Evolutionary conservation across 306 rosid species (phyloP).

Genomic region (Purshia tridentata): DNA sequence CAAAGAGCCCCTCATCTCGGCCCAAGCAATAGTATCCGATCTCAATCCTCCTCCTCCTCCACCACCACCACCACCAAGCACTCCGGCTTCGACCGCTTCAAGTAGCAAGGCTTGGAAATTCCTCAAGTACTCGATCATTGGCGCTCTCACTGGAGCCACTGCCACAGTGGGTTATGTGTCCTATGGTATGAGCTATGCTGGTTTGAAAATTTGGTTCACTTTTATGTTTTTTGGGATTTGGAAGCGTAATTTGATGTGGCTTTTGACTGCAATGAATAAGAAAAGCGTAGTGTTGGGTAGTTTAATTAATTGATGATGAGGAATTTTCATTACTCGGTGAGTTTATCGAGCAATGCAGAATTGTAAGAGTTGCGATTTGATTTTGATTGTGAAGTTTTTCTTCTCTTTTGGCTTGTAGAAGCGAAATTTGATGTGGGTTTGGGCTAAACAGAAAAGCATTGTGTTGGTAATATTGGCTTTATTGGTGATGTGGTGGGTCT

Average conservation of each 20-base stretch:
- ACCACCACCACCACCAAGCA: constrained; percentile 11
- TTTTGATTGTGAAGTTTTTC: neutral
- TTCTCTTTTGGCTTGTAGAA: neutral
- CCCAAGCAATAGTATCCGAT: constrained; percentile 38
- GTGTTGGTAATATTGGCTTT: neutral
- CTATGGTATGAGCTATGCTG: constrained; percentile 34
- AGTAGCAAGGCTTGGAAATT: constrained; percentile 32
- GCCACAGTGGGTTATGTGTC: constrained; percentile 41
- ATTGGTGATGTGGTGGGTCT: neutral
- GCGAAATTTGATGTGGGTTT: constrained; percentile 2
- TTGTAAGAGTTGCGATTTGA: constrained; percentile 1
- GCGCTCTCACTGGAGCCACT: constrained; percentile 43
- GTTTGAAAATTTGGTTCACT: neutral
- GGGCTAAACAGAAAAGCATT: too few species aligned
- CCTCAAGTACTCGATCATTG: constrained; percentile 41
- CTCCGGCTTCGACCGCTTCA: constrained; percentile 14
- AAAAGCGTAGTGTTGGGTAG: neutral
- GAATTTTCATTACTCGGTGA: neutral
- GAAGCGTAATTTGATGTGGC: neutral
- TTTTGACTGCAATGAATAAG: neutral
- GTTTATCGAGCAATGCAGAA: neutral
- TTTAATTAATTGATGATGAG: neutral
- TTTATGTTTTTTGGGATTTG: neutral
- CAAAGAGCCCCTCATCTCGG: constrained; percentile 38
- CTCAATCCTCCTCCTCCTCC: constrained; percentile 27